Percentiles rank a stretch among this genome's conserved stretches.
phyloP scores from a whole-genome alignment of 306 rosid species.

The Macrotyloma uniflorum region DNA sequence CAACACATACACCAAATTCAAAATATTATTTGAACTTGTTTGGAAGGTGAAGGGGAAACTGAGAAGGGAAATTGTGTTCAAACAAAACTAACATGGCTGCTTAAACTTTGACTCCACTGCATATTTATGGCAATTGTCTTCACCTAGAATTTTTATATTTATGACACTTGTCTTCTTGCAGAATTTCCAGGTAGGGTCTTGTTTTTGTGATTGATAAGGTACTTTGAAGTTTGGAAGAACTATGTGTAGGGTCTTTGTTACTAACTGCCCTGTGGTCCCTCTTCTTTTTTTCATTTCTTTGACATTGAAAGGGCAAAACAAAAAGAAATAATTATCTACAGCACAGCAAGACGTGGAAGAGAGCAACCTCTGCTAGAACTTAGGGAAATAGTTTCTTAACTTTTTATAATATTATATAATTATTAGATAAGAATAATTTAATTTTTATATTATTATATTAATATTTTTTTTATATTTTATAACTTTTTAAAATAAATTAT shows the following conservation, averaged over 20 bases:
- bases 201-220: background rate
- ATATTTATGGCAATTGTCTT: background rate
- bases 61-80: background rate
- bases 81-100: background rate
- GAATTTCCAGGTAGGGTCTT: background rate
- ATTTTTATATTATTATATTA: no score
- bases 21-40: background rate
- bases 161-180: background rate
- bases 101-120: background rate
- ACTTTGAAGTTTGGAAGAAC: background rate
- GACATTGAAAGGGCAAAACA: no score
- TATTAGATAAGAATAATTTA: no score
- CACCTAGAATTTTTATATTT: background rate
- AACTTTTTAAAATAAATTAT: no score
- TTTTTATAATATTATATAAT: no score
- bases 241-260: background rate
- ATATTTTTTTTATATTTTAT: no score
- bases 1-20: slow-evolving; percentile 7
- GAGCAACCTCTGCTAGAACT: no score
- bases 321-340: no score
- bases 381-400: no score
- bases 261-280: background rate
- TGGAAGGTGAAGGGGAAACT: background rate
- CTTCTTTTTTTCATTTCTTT: background rate
- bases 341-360: no score